phyloP scores from a whole-genome alignment of 495 filamentous ascomycete species.

The Lepidopterella palustris region DNA sequence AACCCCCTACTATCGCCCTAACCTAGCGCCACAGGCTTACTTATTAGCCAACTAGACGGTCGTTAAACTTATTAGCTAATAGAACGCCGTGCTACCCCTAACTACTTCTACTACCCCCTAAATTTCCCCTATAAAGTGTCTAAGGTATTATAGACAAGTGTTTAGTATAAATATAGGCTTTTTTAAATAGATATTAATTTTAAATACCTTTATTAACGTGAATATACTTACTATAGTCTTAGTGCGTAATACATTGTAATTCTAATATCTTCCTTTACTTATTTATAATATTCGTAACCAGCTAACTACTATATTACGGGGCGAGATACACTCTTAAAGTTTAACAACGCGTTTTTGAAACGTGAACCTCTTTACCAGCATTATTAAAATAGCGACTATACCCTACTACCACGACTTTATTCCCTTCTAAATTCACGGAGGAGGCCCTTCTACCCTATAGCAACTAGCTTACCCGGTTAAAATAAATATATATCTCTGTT shows the following conservation, averaged over 20 bases:
- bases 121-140: background rate
- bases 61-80: background rate
- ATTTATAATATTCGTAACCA: no score
- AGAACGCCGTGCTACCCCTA: background rate
- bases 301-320: no score
- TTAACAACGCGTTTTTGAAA: background rate
- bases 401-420: background rate
- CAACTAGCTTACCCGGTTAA: background rate
- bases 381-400: background rate
- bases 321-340: background rate
- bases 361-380: no score
- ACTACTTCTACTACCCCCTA: background rate
- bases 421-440: no score
- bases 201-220: background rate
- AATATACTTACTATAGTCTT: background rate
- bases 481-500: background rate
- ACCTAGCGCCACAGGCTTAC: background rate
- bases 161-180: no score
- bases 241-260: background rate
- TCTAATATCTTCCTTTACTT: background rate
- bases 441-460: no score
- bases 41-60: no score
- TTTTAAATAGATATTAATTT: background rate
- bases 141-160: no score
- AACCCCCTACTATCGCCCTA: no score